Evolutionary conservation across 2,329 filamentous ascomycete genomes (phyloP), one percentile per base, ranked within the genome.

Genomic region (Colletotrichum incanum): DNA sequence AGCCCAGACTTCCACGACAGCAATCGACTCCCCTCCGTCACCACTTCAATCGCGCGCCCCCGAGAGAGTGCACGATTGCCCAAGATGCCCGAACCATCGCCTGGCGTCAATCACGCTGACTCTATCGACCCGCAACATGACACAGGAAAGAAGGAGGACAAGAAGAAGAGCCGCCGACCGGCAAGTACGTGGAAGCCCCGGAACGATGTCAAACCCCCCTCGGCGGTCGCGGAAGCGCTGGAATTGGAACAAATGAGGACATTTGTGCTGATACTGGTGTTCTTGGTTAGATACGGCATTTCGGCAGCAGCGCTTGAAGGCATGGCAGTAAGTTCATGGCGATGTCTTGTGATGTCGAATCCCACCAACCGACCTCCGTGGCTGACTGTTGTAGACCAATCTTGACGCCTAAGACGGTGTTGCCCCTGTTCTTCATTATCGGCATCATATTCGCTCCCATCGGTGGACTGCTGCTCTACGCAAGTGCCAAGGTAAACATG

Each of bases 381-480:
- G 64, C 73, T 74, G 58, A 78, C 65, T 56, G n/a, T 37, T 54
- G 68, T 79, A 96, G 94, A 85, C 96, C 96, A 47, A 98, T 98
- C 79, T 87, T 98, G 63, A 98, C 96, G 4, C 96, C 96, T 2
- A 98, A 98, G 85, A 98, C 95, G 56, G 94, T 97, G 45, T 86
- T 97, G 43, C 95, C 95, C 73, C 89, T 98, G 72, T 98, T 98
- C 86, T 98, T 98, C 81, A 90, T 90, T 62, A 92, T 98, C 77
- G 95, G 94, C 72, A 89, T 98, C 77, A 94, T 98, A 80, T 98
- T 98, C 81, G 95, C 95, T 43, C 95, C 96, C 67, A 95, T 98
- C 76, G 96, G 96, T 52, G 96, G 94, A 62, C 84, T 96, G 59
- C 86, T 98, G 61, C 86, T 98, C 66, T 98, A 93, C 84, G 95